A percentile compares a stretch with the other conserved stretches of the same genome.
Conservation (phyloP, 257 asterid genomes). For the Anisodus tanguticus region DNA sequence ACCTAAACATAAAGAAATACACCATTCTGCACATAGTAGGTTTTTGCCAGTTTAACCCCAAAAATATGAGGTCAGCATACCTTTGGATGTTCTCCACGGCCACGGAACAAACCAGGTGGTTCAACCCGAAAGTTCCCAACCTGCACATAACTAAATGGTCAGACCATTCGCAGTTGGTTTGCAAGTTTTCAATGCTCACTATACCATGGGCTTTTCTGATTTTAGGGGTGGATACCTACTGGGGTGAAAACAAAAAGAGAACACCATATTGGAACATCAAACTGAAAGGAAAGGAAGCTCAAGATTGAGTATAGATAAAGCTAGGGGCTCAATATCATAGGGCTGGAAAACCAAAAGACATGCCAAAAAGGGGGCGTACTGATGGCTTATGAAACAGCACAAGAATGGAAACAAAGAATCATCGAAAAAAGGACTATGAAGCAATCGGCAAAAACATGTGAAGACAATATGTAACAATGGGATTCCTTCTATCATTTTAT, state of each 20-base stretch:
- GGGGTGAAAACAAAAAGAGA: background rate
- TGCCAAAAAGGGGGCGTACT: background rate
- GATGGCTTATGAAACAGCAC: background rate
- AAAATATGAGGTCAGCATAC: slow-evolving; percentile 41
- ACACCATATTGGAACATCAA: background rate
- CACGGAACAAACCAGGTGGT: slow-evolving; percentile 98
- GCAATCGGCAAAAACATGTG: background rate
- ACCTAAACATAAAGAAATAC: slow-evolving; percentile 16
- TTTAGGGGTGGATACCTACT: background rate
- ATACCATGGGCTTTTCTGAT: background rate
- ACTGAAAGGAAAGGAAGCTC: background rate
- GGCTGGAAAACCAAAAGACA: background rate
- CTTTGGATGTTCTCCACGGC: slow-evolving; percentile 99
- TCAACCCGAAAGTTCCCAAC: slow-evolving; percentile 98
- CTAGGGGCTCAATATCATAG: slow-evolving; percentile 9
- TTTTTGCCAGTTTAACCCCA: slow-evolving; percentile 7
- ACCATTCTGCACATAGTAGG: slow-evolving; percentile 23
- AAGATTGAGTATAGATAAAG: slow-evolving; percentile 3
- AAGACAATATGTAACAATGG: background rate
- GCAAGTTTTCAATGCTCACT: background rate
- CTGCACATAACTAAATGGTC: slow-evolving; percentile 51
- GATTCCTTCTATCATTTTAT: background rate
- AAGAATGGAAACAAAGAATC: background rate
- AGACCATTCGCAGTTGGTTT: slow-evolving; percentile 29
- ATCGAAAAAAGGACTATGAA: slow-evolving; percentile 1